Conservation (phyloP, 2,329 filamentous ascomycete genomes). For the Massarina eburnea region DNA sequence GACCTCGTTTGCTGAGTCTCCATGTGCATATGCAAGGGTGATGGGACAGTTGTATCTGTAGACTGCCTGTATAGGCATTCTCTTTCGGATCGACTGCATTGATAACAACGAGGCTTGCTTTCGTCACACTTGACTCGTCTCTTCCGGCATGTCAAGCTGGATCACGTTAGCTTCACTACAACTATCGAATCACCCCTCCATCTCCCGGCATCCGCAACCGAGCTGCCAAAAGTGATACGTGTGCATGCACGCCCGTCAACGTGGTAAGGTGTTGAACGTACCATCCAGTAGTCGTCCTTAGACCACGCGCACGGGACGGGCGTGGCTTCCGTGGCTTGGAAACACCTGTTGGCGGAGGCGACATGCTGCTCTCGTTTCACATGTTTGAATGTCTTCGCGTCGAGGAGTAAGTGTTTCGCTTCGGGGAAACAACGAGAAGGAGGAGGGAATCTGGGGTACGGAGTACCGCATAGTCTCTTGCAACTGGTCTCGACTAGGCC, state of each 20-base stretch:
- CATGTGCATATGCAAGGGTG: conserved; percentile 14
- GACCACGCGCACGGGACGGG: conserved; percentile 47
- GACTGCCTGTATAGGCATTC: conserved; percentile 43
- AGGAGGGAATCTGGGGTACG: conserved; percentile 7
- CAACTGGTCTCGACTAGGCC: too few species aligned
- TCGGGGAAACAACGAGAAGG: conserved; percentile 12
- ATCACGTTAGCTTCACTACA: conserved; percentile 12
- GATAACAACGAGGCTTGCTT: conserved; percentile 47
- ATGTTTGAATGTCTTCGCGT: conserved; percentile 29
- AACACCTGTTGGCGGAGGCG: conserved; percentile 24
- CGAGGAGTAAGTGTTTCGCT: conserved; percentile 24
- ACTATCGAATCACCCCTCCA: not conserved
- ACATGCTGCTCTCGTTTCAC: conserved; percentile 30
- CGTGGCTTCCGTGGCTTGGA: conserved; percentile 40
- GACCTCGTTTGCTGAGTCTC: conserved; percentile 12
- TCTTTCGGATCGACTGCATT: conserved; percentile 48
- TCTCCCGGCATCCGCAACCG: not conserved
- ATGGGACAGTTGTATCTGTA: conserved; percentile 10
- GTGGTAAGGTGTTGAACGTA: conserved; percentile 32
- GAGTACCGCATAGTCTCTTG: too few species aligned
- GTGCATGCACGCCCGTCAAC: not conserved
- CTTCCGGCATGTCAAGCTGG: conserved; percentile 48
- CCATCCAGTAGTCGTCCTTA: conserved; percentile 51
- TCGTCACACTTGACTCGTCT: conserved; percentile 57
- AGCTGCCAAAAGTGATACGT: not conserved